Evolutionary conservation across 306 rosid genomes (phyloP).

Genomic region (Trichosanthes truncata): DNA sequence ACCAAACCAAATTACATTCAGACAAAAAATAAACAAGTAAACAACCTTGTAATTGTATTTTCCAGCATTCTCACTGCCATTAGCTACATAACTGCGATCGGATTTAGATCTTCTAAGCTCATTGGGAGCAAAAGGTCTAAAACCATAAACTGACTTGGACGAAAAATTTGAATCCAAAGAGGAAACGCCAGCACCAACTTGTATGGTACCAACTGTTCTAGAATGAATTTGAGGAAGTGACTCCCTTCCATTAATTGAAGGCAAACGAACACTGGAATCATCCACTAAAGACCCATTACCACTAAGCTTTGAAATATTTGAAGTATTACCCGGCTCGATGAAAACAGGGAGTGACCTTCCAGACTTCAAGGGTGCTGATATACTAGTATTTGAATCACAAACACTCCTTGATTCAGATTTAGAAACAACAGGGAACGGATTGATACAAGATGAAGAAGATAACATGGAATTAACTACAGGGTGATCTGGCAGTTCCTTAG

Average conservation of each 20-base stretch:
- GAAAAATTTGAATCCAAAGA: conserved; percentile 36
- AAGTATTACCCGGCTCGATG: conserved; percentile 15
- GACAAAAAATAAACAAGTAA: background rate
- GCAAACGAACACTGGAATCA: conserved; percentile 19
- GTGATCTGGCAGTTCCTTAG: conserved; percentile 13
- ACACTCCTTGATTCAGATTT: conserved; percentile 16
- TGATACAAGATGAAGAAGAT: conserved; percentile 19
- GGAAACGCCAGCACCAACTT: conserved; percentile 26
- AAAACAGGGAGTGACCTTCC: conserved; percentile 27
- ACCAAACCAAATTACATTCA: background rate
- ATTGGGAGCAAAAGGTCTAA: conserved; percentile 57
- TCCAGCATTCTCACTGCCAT: conserved; percentile 39
- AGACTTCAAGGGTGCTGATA: conserved; percentile 21
- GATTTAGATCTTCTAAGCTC: conserved; percentile 74
- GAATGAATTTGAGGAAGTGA: conserved; percentile 16
- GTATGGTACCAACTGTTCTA: conserved; percentile 26
- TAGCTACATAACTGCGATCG: conserved; percentile 23
- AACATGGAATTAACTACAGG: conserved; percentile 27
- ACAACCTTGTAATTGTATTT: conserved; percentile 55
- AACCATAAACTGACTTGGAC: conserved; percentile 42
- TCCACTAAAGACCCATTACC: conserved; percentile 12
- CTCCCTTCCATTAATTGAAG: conserved; percentile 25
- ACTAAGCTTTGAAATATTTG: conserved; percentile 18
- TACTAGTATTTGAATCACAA: conserved; percentile 28
- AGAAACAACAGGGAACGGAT: conserved; percentile 11